Evolutionary conservation across 805 yeast species (phyloP), one percentile per base, ranked within the genome.

Genomic region (Wickerhamiella siamensis): DNA sequence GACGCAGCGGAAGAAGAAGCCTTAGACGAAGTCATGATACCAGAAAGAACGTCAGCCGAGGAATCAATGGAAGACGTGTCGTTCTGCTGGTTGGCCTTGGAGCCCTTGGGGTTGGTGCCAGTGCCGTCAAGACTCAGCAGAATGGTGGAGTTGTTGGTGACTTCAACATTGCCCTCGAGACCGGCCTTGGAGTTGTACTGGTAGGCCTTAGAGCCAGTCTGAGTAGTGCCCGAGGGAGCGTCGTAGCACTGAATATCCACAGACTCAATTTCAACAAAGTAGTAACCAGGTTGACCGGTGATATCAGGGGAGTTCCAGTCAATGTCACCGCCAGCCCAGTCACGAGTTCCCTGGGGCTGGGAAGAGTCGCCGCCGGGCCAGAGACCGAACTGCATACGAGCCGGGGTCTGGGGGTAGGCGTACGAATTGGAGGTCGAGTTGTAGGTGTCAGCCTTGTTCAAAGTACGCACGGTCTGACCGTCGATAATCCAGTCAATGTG

Each of bases 321-420:
- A 47, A 87, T 75, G 22, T 48, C 66, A 63, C 96, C 96, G 63
- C 95, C 95, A 31, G 94, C 82, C 87, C 87, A 79, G 46, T 67
- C 70, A 43, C 74, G 66, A n/a, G 86, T 79, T 36, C 86, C 87
- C 47, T 57, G 64, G 3, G 67, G 64, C 51, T 74, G 74, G 35
- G 48, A 32, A 21, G 71, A 53, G 48, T 60, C 67, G 31, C 76
- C 76, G 40, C 70, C 76, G 32, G 75, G 73, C 76, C 76, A 71
- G 41, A 67, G 43, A 21, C 75, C 72, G 41, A 69, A 63, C 63
- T 83, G 91, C 41, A 87, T 63, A 55, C 88, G 72, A n/a, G 83
- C 79, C 39, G 97, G 97, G 21, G 87, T 67, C 65, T 87, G 95
- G 36, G 97, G 97, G 62, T 71, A 87, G 16, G 86, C 87, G 54